A percentile compares a stretch with the other conserved stretches of the same genome.
Conservation (phyloP, 352 stramenopile species). For the Globisporangium nodosum region DNA sequence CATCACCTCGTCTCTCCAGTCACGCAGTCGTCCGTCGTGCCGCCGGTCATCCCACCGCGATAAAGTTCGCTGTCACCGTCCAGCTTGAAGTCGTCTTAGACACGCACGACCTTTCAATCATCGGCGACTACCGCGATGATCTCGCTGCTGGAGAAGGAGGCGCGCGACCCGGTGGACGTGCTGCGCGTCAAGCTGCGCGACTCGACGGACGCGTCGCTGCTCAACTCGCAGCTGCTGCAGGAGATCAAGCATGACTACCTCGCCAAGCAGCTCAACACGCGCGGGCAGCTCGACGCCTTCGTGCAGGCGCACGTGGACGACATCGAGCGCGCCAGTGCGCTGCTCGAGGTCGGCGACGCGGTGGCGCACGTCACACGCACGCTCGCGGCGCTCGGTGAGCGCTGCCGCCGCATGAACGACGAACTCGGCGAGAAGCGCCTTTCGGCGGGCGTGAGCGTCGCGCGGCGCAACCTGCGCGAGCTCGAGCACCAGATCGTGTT, state of each 20-base stretch:
- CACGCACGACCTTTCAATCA: neutral
- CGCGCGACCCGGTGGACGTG: conserved; percentile 76
- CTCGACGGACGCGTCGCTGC: conserved; percentile 70
- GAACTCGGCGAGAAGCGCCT: conserved; percentile 80
- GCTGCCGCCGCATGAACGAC: conserved; percentile 77
- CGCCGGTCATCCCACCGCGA: too few relatives aligned
- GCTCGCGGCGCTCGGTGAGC: conserved; percentile 44
- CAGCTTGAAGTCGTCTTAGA: too few relatives aligned
- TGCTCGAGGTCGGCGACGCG: conserved; percentile 67
- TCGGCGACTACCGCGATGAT: conserved; percentile 30
- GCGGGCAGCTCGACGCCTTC: conserved; percentile 63
- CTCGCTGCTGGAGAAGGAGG: conserved; percentile 80
- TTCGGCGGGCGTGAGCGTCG: conserved; percentile 73
- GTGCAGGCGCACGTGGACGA: conserved; percentile 79
- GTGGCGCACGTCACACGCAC: conserved; percentile 59
- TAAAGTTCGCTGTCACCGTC: too few relatives aligned
- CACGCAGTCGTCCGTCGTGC: neutral
- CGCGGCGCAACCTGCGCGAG: conserved; percentile 73
- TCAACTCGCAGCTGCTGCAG: conserved; percentile 80
- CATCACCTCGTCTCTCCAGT: neutral
- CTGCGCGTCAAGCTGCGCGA: conserved; percentile 80
- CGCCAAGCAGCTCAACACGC: conserved; percentile 66
- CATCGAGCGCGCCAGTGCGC: conserved; percentile 68
- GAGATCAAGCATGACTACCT: conserved; percentile 84
- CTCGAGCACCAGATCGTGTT: conserved; percentile 79